These are phyloP conservation scores for Lenzites betulinus DNA, from an alignment of 768 basidiomycete species.

Conservation along the genomic window DNA sequence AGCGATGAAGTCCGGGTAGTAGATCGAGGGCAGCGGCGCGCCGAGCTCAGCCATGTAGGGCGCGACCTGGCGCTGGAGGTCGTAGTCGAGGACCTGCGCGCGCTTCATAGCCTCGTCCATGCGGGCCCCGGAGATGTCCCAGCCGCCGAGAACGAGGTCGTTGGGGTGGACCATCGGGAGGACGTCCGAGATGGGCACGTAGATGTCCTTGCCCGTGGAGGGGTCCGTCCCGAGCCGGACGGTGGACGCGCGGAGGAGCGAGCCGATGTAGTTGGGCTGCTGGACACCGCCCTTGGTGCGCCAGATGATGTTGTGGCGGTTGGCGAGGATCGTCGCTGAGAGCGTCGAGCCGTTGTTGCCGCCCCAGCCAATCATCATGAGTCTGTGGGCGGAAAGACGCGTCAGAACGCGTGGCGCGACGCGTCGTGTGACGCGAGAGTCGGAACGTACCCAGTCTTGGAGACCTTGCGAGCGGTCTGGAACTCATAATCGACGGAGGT, in stretches of 20 bases:
- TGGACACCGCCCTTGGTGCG: conserved; percentile 89
- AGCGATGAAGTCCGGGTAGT: conserved; percentile 97
- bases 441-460: conserved; percentile 82
- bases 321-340: conserved; percentile 92
- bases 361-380: conserved; percentile 96
- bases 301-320: conserved; percentile 94
- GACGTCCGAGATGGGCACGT: conserved; percentile 90
- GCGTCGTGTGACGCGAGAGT: not conserved
- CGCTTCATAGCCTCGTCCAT: conserved; percentile 95
- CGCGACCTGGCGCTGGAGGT: conserved; percentile 93
- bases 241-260: conserved; percentile 93
- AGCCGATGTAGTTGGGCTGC: conserved; percentile 97
- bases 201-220: conserved; percentile 80
- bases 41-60: conserved; percentile 82
- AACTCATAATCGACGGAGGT: conserved; percentile 85
- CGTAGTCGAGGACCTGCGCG: conserved; percentile 92
- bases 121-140: conserved; percentile 89
- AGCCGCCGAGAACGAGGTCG: conserved; percentile 95
- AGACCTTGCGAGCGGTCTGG: conserved; percentile 82
- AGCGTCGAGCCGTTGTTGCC: conserved; percentile 98
- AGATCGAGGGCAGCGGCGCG: conserved; percentile 89
- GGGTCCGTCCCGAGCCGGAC: conserved; percentile 87
- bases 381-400: conserved; percentile 45
- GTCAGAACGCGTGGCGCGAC: conserved; percentile 2
- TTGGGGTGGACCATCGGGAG: conserved; percentile 98